A percentile compares a stretch with the other conserved stretches of the same genome.
phyloP scores from a whole-genome alignment of 2,329 filamentous ascomycete species.

The Nemania bipapillata region DNA sequence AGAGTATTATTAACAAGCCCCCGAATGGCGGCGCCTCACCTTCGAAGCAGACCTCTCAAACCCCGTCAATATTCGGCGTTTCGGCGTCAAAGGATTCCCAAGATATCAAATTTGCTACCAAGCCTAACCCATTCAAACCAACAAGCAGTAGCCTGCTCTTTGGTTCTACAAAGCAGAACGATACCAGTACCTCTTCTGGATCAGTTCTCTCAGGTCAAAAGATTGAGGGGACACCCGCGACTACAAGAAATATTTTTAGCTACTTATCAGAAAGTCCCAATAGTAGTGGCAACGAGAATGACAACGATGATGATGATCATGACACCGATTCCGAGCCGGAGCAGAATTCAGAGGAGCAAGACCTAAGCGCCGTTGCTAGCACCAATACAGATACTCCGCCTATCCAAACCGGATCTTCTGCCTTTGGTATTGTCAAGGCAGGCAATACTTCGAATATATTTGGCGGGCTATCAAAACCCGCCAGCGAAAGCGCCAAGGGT shows the following conservation, averaged over 20 bases:
- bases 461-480: conserved; percentile 38
- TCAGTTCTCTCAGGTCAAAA: conserved; percentile 47
- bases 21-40: conserved; percentile 49
- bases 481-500: conserved; percentile 43
- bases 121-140: conserved; percentile 51
- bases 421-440: conserved; percentile 51
- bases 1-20: conserved; percentile 66
- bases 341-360: conserved; percentile 57
- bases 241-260: conserved; percentile 66
- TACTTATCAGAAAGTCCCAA: conserved; percentile 70
- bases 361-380: conserved; percentile 57
- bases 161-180: conserved; percentile 53
- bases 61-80: conserved; percentile 36
- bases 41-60: conserved; percentile 41
- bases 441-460: conserved; percentile 41
- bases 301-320: conserved; percentile 59
- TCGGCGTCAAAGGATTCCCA: conserved; percentile 40
- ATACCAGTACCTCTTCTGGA: conserved; percentile 30
- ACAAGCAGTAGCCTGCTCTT: conserved; percentile 56
- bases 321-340: conserved; percentile 61
- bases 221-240: conserved; percentile 43
- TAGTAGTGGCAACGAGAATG: conserved; percentile 62
- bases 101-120: conserved; percentile 49
- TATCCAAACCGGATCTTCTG: conserved; percentile 50
- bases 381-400: conserved; percentile 56